These are phyloP conservation scores for Blastomyces parvus DNA, from an alignment of 2,329 filamentous ascomycete genomes.

Conservation along the genomic window DNA sequence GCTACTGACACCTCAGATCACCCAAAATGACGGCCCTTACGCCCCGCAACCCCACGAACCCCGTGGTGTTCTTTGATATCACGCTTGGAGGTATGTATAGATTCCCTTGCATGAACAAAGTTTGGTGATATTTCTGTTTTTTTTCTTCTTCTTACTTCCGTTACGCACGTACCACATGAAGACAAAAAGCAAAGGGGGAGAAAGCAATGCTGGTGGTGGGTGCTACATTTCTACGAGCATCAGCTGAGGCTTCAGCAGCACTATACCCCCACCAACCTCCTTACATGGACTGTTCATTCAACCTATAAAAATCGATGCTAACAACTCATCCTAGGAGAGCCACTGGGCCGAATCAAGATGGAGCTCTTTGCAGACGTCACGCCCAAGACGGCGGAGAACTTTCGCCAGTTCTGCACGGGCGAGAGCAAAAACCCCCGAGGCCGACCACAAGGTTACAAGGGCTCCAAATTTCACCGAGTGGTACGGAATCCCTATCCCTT, in stretches of 20 bases:
- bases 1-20: not conserved
- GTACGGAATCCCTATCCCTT: constrained; percentile 35
- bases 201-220: not conserved
- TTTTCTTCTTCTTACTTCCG: not conserved
- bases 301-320: not conserved
- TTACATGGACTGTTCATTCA: not conserved
- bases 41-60: constrained; percentile 24
- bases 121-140: not conserved
- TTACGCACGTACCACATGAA: not conserved
- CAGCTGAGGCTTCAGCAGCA: not conserved
- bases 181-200: not conserved
- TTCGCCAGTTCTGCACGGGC: constrained; percentile 92
- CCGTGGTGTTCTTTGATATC: constrained; percentile 43
- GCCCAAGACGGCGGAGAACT: constrained; percentile 89
- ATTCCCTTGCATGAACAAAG: not conserved
- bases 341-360: constrained; percentile 77
- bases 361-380: constrained; percentile 80
- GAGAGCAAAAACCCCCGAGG: constrained; percentile 72
- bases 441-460: constrained; percentile 85
- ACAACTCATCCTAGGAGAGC: constrained; percentile 52
- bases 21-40: not conserved
- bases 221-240: not conserved
- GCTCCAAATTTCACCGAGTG: constrained; percentile 86
- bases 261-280: too few species aligned
- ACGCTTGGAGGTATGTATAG: constrained; percentile 36